Evolutionary conservation across 2,329 filamentous ascomycete species (phyloP), one percentile per base, ranked within the genome.

Genomic region (Pseudogymnoascus sp.): DNA sequence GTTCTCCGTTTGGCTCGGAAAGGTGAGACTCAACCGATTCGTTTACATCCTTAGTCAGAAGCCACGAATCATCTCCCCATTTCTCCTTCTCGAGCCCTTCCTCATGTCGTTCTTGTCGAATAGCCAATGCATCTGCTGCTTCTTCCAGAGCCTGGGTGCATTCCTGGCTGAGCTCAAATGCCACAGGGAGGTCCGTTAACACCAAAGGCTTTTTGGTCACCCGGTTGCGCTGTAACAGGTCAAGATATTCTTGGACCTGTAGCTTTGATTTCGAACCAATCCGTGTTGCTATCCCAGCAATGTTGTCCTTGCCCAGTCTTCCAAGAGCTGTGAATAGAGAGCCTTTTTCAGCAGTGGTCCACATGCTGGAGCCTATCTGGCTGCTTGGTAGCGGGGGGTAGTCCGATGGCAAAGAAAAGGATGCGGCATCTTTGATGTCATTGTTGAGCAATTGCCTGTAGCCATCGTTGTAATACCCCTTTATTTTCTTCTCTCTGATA

Each of bases 181-280:
- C 92, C 1, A 90, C 86, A 0, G 88, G 87, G 1, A 91, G 77
- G 62, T 91, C 85, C 10, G 78, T 76, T 62, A 80, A 72, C 26
- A 77, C 74, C 31, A 84, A 67, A 26, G 73, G 67, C 72, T 68
- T 31, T 67, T 75, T 17, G 38, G 44, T 31, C 6, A 50, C 42
- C 6, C 37, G 65, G 13, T 72, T 72, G 9, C 69, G 66, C 75
- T 71, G 37, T 4, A 97, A 79, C 0, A 89, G 73, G 6, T 78
- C 70, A 4, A 96, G 73, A 71, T 92, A 92, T 60, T 88, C 83
- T 29, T 82, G 81, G 35, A 95, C 85, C 75, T 97, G 91, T 7
- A 88, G 72, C 67, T 85, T 82, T 64, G 85, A 88, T 75, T 97
- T 97, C 35, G 85, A 88, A 0, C 79, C 79, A 15, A 96, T 78